These are phyloP conservation scores for Pisolithus sp. DNA, from an alignment of 768 basidiomycete genomes.

Conservation along the genomic window DNA sequence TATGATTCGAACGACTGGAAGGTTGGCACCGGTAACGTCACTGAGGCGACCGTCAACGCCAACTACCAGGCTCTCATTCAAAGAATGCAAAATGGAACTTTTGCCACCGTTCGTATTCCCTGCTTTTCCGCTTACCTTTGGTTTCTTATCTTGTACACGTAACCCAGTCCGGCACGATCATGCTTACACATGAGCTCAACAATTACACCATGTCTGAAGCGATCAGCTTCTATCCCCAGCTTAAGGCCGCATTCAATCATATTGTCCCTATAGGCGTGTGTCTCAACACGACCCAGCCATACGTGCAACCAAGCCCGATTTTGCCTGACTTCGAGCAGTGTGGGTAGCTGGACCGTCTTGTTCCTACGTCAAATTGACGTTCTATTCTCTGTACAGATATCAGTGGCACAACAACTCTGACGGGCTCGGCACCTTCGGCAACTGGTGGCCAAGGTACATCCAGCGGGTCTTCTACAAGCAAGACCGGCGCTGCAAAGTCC, in stretches of 20 bases:
- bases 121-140: neutral
- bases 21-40: conserved; percentile 42
- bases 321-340: conserved; percentile 42
- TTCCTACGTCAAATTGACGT: neutral
- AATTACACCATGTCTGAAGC: conserved; percentile 57
- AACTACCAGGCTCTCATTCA: conserved; percentile 52
- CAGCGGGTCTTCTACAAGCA: neutral
- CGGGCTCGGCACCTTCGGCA: neutral
- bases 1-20: conserved; percentile 73
- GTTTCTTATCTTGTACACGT: neutral
- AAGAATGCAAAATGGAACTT: conserved; percentile 39
- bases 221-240: conserved; percentile 39
- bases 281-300: conserved; percentile 45
- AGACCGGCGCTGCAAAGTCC: neutral
- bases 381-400: conserved; percentile 14
- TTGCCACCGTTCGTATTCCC: conserved; percentile 26
- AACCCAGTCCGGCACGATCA: conserved; percentile 41
- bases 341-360: conserved; percentile 12
- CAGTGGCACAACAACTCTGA: conserved; percentile 19
- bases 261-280: conserved; percentile 51
- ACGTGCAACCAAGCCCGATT: conserved; percentile 40
- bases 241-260: conserved; percentile 40
- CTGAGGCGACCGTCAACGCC: conserved; percentile 40
- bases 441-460: conserved; percentile 6
- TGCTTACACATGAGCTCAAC: conserved; percentile 54